Conservation (phyloP, 768 basidiomycete genomes). For the Asterophora parasitica region DNA sequence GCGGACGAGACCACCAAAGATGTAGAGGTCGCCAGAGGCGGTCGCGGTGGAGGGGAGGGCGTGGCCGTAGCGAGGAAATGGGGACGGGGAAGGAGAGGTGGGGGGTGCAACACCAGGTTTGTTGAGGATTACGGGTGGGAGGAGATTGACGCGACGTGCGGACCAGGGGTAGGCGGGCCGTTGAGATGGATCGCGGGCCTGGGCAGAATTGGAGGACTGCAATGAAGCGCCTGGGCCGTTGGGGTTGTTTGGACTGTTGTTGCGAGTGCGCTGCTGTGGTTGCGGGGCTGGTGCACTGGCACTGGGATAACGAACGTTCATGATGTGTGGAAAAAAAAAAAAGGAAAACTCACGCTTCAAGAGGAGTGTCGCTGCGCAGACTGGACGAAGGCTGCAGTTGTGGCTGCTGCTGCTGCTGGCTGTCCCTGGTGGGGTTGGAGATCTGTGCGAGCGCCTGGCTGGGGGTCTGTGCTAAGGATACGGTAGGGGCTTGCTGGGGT, state of each 20-base stretch:
- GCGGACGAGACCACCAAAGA: slow-evolving; percentile 95
- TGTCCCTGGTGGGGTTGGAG: slow-evolving; percentile 29
- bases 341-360: slow-evolving; percentile 35
- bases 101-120: slow-evolving; percentile 64
- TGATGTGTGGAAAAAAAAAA: slow-evolving; percentile 1
- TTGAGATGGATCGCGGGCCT: slow-evolving; percentile 21
- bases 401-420: slow-evolving; percentile 13
- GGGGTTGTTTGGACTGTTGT: slow-evolving; percentile 18
- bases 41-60: slow-evolving; percentile 79
- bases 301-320: background rate
- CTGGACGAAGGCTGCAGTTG: slow-evolving; percentile 19
- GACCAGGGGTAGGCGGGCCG: slow-evolving; percentile 82
- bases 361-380: slow-evolving; percentile 14
- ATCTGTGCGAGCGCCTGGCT: slow-evolving; percentile 66
- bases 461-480: slow-evolving; percentile 58
- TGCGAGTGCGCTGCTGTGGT: slow-evolving; percentile 18
- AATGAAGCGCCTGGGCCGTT: slow-evolving; percentile 10
- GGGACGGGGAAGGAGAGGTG: slow-evolving; percentile 71
- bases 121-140: slow-evolving; percentile 58
- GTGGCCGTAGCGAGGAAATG: slow-evolving; percentile 96
- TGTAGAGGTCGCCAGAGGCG: slow-evolving; percentile 83
- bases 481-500: slow-evolving; percentile 39
- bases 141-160: slow-evolving; percentile 63
- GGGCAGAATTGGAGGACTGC: slow-evolving; percentile 11
- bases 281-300: slow-evolving; percentile 7